A percentile compares a stretch with the other conserved stretches of the same genome.
Evolutionary conservation across 768 basidiomycete species (phyloP).

Genomic region (Lactarius vividus): DNA sequence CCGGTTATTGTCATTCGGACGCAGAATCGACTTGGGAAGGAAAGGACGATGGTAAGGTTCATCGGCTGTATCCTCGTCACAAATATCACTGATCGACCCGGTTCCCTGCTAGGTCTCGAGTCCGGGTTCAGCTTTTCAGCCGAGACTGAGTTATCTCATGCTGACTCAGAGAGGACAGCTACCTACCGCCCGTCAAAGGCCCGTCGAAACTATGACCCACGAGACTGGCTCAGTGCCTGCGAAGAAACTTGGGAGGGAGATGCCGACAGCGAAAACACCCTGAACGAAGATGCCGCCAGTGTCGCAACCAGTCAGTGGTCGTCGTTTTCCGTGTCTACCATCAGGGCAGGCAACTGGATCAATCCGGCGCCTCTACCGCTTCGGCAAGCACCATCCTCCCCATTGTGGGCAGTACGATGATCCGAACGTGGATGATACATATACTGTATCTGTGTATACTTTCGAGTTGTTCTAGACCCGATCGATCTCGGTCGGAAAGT

Average conservation of each 20-base stretch:
- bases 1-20: conserved; percentile 3
- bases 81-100: background rate
- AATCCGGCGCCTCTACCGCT: conserved; percentile 20
- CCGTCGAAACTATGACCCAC: conserved; percentile 12
- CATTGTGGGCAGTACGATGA: background rate
- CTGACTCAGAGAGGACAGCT: conserved; percentile 15
- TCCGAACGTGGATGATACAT: background rate
- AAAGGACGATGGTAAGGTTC: conserved; percentile 22
- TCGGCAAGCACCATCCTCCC: background rate
- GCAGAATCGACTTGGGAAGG: conserved; percentile 20
- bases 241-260: conserved; percentile 13
- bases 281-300: conserved; percentile 7
- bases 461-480: background rate
- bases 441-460: background rate
- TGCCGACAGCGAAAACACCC: background rate
- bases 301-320: conserved; percentile 19
- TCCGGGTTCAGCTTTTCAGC: conserved; percentile 21
- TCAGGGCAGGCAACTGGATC: conserved; percentile 22
- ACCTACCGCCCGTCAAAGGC: conserved; percentile 17
- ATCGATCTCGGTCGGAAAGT: conserved; percentile 1
- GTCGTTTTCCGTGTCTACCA: conserved; percentile 17
- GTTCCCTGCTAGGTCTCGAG: conserved; percentile 12
- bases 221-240: conserved; percentile 19
- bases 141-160: conserved; percentile 18
- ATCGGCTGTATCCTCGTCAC: background rate